A percentile compares a stretch with the other conserved stretches of the same genome.
phyloP scores from a whole-genome alignment of 1,284 basidiomycete genomes.

The Mycena sp. region DNA sequence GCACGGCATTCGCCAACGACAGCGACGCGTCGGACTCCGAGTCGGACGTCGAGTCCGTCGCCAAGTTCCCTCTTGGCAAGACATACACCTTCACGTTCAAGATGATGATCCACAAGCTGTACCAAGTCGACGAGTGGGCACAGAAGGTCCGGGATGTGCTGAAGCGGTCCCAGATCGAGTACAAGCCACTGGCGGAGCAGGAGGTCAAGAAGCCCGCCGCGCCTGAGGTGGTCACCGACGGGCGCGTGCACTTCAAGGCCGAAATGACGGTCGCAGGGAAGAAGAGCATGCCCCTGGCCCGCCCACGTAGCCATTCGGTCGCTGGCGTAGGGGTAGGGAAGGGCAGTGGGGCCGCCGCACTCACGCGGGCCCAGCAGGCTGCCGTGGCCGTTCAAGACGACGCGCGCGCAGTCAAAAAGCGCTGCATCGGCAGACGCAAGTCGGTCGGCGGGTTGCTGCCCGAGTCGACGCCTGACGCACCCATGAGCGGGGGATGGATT shows the following conservation, averaged over 20 bases:
- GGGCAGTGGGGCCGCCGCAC: slow-evolving; percentile 11
- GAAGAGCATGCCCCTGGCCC: slow-evolving; percentile 31
- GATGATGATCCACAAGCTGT: slow-evolving; percentile 70
- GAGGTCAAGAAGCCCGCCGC: slow-evolving; percentile 29
- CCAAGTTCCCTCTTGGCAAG: slow-evolving; percentile 54
- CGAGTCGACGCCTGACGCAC: slow-evolving; percentile 26
- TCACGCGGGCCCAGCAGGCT: slow-evolving; percentile 7
- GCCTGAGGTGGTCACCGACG: slow-evolving; percentile 25
- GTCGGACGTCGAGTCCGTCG: slow-evolving; percentile 32
- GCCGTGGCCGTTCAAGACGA: slow-evolving; percentile 34
- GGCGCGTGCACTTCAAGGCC: slow-evolving; percentile 42
- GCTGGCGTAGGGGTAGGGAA: slow-evolving; percentile 24
- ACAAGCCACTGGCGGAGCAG: slow-evolving; percentile 58
- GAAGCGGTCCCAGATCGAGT: slow-evolving; percentile 61
- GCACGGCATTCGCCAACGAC: slow-evolving; percentile 24
- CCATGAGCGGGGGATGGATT: slow-evolving; percentile 50
- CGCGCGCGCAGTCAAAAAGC: slow-evolving; percentile 59
- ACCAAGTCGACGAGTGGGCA: slow-evolving; percentile 65
- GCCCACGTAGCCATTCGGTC: slow-evolving; percentile 40
- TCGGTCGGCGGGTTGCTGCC: slow-evolving; percentile 49
- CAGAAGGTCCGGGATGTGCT: slow-evolving; percentile 64
- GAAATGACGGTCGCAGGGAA: slow-evolving; percentile 33
- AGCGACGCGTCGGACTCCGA: slow-evolving; percentile 19
- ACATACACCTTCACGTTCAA: slow-evolving; percentile 70
- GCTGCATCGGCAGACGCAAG: slow-evolving; percentile 63